These are phyloP conservation scores for Quercus agrifolia DNA, from an alignment of 306 rosid genomes.

Conservation along the genomic window DNA sequence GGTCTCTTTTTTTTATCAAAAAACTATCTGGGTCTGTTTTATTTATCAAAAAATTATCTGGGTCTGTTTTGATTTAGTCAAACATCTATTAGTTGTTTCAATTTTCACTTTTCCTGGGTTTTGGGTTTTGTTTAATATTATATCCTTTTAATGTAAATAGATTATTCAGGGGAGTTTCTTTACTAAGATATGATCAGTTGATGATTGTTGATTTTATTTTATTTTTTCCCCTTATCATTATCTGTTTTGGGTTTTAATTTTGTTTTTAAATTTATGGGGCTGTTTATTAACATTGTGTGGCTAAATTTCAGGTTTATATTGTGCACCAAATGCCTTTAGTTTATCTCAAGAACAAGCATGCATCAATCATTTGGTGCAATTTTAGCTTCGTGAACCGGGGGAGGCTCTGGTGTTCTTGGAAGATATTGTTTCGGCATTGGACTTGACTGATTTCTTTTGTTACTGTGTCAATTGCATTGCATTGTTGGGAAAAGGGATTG, in stretches of 20 bases:
- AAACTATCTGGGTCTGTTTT: too few relatives aligned
- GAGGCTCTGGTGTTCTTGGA: constrained; percentile 42
- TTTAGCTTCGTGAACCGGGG: constrained; percentile 38
- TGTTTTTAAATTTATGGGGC: too few relatives aligned
- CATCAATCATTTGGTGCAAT: constrained; percentile 13
- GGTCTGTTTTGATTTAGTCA: too few relatives aligned
- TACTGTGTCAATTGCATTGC: background rate
- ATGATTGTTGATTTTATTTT: background rate
- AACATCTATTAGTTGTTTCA: too few relatives aligned
- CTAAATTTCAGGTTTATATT: constrained; percentile 29
- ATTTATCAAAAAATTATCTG: too few relatives aligned
- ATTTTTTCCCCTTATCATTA: background rate
- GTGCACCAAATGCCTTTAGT: constrained; percentile 37
- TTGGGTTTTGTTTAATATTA: too few relatives aligned
- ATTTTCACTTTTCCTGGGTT: too few relatives aligned
- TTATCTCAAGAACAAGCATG: constrained; percentile 30
- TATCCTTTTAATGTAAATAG: too few relatives aligned
- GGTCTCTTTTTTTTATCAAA: too few relatives aligned
- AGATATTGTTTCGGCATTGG: constrained; percentile 52
- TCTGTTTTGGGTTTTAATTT: background rate
- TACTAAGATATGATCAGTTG: too few relatives aligned
- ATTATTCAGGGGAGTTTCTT: too few relatives aligned
- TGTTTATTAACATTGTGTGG: background rate
- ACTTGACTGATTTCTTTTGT: constrained; percentile 27
- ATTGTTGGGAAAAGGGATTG: too few relatives aligned